Conservation (phyloP, 768 basidiomycete genomes). For the Serendipita sp. region DNA sequence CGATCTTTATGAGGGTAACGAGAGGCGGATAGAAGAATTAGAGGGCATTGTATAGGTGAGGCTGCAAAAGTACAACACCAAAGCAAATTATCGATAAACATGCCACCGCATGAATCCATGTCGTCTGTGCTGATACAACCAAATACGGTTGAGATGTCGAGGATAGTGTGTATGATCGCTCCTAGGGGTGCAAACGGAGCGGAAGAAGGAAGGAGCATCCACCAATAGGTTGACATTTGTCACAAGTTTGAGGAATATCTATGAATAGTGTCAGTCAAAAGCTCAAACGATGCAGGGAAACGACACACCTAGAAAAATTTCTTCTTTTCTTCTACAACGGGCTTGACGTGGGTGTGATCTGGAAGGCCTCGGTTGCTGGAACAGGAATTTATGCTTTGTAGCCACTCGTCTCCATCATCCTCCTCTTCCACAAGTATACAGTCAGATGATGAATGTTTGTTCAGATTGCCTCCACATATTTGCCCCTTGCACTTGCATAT, state of each 20-base stretch:
- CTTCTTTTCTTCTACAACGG: conserved; percentile 58
- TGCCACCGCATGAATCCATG: neutral
- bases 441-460: conserved; percentile 29
- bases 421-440: conserved; percentile 44
- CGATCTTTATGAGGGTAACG: neutral
- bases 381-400: conserved; percentile 58
- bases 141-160: too few relatives aligned
- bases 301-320: conserved; percentile 42
- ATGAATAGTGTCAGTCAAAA: neutral
- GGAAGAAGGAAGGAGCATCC: too few relatives aligned
- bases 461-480: conserved; percentile 25
- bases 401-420: conserved; percentile 80
- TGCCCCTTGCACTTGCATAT: conserved; percentile 59
- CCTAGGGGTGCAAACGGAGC: too few relatives aligned
- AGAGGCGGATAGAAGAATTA: neutral
- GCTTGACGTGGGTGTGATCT: conserved; percentile 58
- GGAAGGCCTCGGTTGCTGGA: conserved; percentile 31
- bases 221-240: neutral
- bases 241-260: neutral
- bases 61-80: neutral
- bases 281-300: neutral
- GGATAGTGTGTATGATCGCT: too few relatives aligned
- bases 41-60: neutral
- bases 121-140: too few relatives aligned
- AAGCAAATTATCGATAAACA: neutral